A percentile compares a stretch with the other conserved stretches of the same genome.
Evolutionary conservation across 352 stramenopile species (phyloP).

Genomic region (Phytopythium aichiense): DNA sequence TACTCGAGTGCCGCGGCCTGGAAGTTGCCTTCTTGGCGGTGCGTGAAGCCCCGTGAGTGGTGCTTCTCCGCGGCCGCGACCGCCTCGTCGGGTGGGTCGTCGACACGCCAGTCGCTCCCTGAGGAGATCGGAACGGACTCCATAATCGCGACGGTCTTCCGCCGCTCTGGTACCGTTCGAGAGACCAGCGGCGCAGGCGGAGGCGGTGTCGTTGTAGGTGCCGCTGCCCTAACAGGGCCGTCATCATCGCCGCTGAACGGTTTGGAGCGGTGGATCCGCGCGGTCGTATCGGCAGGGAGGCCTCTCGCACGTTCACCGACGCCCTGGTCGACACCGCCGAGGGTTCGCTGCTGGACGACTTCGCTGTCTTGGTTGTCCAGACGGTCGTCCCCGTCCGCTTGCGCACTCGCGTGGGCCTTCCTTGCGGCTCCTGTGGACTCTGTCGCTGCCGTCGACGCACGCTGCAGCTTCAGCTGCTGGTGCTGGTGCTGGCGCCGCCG

Average conservation of each 20-base stretch:
- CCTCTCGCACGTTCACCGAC: background rate
- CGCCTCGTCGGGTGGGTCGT: background rate
- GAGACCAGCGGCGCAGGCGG: background rate
- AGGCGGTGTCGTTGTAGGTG: background rate
- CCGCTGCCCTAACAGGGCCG: background rate
- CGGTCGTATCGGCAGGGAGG: background rate
- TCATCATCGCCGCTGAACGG: background rate
- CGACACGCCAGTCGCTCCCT: background rate
- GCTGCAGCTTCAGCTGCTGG: conserved; percentile 35
- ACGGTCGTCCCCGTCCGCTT: background rate
- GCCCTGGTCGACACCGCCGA: background rate
- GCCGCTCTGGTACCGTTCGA: background rate
- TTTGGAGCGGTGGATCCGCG: background rate
- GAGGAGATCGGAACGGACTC: background rate
- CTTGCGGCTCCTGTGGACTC: background rate
- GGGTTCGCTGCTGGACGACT: background rate
- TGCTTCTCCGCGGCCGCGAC: conserved; percentile 43
- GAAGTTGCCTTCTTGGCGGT: conserved; percentile 82
- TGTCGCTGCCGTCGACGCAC: background rate
- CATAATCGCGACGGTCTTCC: conserved; percentile 16
- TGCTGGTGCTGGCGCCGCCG: conserved; percentile 21
- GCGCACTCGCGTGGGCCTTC: background rate
- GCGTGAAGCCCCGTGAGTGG: conserved; percentile 62
- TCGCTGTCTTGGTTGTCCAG: conserved; percentile 2
- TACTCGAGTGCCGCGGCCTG: conserved; percentile 74